Percentiles rank a stretch among this genome's conserved stretches.
Evolutionary conservation across 2,329 filamentous ascomycete genomes (phyloP).

Genomic region (Aspergillus phoenicis): DNA sequence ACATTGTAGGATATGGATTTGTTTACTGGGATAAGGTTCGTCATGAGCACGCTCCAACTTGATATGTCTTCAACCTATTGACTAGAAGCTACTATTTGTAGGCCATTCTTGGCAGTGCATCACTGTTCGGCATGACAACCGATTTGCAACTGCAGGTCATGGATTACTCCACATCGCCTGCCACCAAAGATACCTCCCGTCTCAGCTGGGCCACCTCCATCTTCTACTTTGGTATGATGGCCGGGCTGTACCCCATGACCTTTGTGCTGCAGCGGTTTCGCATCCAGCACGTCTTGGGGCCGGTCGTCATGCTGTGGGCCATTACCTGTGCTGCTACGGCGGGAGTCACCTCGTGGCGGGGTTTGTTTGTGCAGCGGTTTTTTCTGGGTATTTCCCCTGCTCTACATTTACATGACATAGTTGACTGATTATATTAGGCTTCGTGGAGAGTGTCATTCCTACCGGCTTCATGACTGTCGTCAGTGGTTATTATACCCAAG

Average conservation of each 20-base stretch:
- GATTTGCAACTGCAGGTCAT: slow-evolving; percentile 65
- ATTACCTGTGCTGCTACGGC: slow-evolving; percentile 69
- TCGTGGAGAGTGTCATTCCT: slow-evolving; percentile 66
- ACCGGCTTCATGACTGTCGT: slow-evolving; percentile 69
- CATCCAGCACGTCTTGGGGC: slow-evolving; percentile 64
- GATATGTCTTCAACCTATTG: not conserved
- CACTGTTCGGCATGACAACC: slow-evolving; percentile 73
- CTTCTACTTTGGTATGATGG: slow-evolving; percentile 80
- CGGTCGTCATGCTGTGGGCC: slow-evolving; percentile 61
- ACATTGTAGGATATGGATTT: slow-evolving; percentile 55
- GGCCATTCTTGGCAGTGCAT: slow-evolving; percentile 73
- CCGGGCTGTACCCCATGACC: slow-evolving; percentile 72
- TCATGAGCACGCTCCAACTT: not conserved
- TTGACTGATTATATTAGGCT: slow-evolving; percentile 32
- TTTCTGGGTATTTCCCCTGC: slow-evolving; percentile 49
- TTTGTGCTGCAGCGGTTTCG: slow-evolving; percentile 70
- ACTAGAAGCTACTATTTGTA: slow-evolving; percentile 29
- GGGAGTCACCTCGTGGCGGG: slow-evolving; percentile 63
- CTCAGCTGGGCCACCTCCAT: slow-evolving; percentile 76
- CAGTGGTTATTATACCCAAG: slow-evolving; percentile 64
- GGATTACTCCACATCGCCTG: slow-evolving; percentile 54
- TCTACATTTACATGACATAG: not conserved
- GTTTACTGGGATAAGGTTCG: slow-evolving; percentile 70
- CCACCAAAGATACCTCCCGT: slow-evolving; percentile 65
- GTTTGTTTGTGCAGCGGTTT: slow-evolving; percentile 68